Percentiles rank a stretch among this genome's conserved stretches.
These are phyloP conservation scores for Annulohypoxylon nitens DNA, from an alignment of 495 filamentous ascomycete genomes.

Conservation along the genomic window DNA sequence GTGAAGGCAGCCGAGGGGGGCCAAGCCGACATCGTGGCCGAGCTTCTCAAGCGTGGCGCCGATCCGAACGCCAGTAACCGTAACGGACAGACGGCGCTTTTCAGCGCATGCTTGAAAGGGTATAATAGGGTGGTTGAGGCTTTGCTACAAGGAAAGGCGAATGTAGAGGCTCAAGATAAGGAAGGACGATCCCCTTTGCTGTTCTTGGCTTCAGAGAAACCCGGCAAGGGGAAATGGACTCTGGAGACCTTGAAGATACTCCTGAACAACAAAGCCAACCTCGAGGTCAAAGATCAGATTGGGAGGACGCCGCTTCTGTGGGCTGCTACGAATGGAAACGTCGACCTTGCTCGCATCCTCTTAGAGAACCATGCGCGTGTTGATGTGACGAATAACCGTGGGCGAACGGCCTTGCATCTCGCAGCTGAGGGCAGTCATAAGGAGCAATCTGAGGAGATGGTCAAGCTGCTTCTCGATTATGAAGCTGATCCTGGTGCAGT, in stretches of 20 bases:
- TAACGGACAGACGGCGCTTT: constrained; percentile 63
- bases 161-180: constrained; percentile 61
- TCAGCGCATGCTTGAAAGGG: constrained; percentile 71
- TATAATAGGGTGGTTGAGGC: constrained; percentile 64
- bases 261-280: constrained; percentile 55
- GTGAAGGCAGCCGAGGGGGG: constrained; percentile 53
- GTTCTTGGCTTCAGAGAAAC: constrained; percentile 52
- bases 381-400: constrained; percentile 66
- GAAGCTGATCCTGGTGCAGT: constrained; percentile 67
- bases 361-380: constrained; percentile 64
- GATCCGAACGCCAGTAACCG: constrained; percentile 50
- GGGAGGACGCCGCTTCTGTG: constrained; percentile 72
- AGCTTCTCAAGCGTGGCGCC: constrained; percentile 47
- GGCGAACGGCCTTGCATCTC: constrained; percentile 72
- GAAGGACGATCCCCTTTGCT: constrained; percentile 48
- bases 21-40: constrained; percentile 47
- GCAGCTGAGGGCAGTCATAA: constrained; percentile 63
- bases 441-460: constrained; percentile 62
- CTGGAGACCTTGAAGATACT: constrained; percentile 52
- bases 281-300: constrained; percentile 61
- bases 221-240: constrained; percentile 50
- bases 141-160: constrained; percentile 64
- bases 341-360: constrained; percentile 66
- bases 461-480: constrained; percentile 66
- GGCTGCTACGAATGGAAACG: constrained; percentile 73